phyloP scores from a whole-genome alignment of 805 yeast genomes.

The Cyberlindnera mycetangii region DNA sequence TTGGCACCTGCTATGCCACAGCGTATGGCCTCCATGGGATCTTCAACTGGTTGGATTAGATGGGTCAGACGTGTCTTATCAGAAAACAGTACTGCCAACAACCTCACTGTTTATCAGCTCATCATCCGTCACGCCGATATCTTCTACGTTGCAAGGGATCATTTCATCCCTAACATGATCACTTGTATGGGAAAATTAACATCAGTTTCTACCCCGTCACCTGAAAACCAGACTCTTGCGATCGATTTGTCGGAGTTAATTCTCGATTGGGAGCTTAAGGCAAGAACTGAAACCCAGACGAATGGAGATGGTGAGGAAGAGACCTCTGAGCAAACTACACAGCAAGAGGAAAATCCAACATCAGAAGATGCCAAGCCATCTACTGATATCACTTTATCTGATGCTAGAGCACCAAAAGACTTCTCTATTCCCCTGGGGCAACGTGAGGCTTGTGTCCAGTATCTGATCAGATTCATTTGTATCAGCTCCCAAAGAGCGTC shows the following conservation, averaged over 20 bases:
- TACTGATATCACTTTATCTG: constrained; percentile 28
- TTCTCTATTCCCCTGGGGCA: constrained; percentile 72
- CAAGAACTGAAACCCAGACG: constrained; percentile 27
- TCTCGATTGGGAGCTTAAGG: constrained; percentile 76
- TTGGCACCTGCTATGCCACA: constrained; percentile 83
- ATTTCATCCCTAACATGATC: constrained; percentile 83
- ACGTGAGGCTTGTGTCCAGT: constrained; percentile 87
- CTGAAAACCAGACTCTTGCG: constrained; percentile 81
- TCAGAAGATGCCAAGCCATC: constrained; percentile 16
- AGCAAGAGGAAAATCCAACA: constrained; percentile 27
- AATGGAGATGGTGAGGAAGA: constrained; percentile 6
- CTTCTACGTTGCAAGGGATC: constrained; percentile 83
- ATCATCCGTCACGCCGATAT: constrained; percentile 81
- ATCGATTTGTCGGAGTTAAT: constrained; percentile 87
- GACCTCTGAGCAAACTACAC: constrained; percentile 27
- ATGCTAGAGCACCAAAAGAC: constrained; percentile 44
- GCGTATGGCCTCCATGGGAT: constrained; percentile 53
- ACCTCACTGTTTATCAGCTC: constrained; percentile 82
- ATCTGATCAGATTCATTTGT: constrained; percentile 83
- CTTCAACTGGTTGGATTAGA: constrained; percentile 69
- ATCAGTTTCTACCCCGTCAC: constrained; percentile 67
- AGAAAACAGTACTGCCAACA: constrained; percentile 87
- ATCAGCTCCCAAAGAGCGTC: constrained; percentile 81
- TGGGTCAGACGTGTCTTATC: constrained; percentile 92
- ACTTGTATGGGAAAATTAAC: constrained; percentile 91